Evolutionary conservation across 2,329 filamentous ascomycete species (phyloP).

Genomic region (Rosellinia necatrix): DNA sequence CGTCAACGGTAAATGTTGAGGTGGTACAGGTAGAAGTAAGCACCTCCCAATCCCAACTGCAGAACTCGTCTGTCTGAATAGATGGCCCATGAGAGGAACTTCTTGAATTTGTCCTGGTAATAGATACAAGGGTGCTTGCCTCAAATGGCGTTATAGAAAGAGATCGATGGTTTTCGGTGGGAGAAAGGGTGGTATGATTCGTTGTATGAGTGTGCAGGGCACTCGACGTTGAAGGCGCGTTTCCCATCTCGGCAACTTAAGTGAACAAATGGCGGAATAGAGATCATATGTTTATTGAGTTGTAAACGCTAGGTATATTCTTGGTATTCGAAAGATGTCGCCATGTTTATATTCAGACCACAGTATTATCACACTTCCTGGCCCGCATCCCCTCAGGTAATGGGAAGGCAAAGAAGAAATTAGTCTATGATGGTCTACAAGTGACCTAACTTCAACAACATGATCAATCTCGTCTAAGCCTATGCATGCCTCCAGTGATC

Average conservation of each 20-base stretch:
- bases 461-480: background rate
- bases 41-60: constrained; percentile 16
- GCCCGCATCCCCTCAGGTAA: background rate
- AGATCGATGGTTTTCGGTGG: constrained; percentile 3
- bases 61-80: constrained; percentile 14
- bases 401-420: background rate
- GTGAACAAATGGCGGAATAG: background rate
- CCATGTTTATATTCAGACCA: constrained; percentile 6
- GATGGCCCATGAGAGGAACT: background rate
- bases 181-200: background rate
- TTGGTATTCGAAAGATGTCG: background rate
- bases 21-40: constrained; percentile 12
- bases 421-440: background rate
- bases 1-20: constrained; percentile 1
- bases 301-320: background rate
- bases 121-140: constrained; percentile 19
- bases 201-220: constrained; percentile 3
- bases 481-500: background rate
- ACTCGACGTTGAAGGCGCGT: constrained; percentile 12
- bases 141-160: constrained; percentile 19
- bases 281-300: background rate
- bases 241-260: constrained; percentile 21
- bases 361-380: background rate
- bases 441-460: background rate
- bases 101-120: constrained; percentile 11